Evolutionary conservation across 2,329 filamentous ascomycete genomes (phyloP), one percentile per base, ranked within the genome.

Genomic region (Beauveria varroae): DNA sequence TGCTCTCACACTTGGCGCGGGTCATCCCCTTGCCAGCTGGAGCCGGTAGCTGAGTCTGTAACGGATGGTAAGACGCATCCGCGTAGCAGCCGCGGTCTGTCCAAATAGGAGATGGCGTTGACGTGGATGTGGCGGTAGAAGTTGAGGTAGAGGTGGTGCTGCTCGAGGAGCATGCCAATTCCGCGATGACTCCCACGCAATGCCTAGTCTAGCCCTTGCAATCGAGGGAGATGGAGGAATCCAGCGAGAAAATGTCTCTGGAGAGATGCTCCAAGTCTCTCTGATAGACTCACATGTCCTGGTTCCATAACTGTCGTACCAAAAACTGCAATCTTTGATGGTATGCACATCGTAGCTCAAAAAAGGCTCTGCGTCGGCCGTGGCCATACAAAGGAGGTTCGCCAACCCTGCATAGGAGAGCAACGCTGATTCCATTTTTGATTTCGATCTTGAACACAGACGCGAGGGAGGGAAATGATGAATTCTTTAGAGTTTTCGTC

Each of bases 301-400:
- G 9, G 16, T 52, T 14, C 56, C 56, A 34, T 20, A 22, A 18
- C 52, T 59, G 34, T 59, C 56, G 16, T 59, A 59, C 56, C 47
- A 59, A 20, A 28, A 59, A 14, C 56, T 59, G 47, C 56, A 59
- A 8, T 30, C 47, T 24, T 59, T 52, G 34, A 59, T 59, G 47
- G 56, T 59, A 26, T 26, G 5, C 0, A 50, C 26, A 22, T 57
- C 55, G 20, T 57, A 57, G 55, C 55, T 57, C 12, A 57, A 10
- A 4, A 18, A 37, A 4, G 55, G 55, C 44, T 57, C 55, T 7
- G 2, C 18, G 44, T 50, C 22, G 20, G 55, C 55, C 34, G 14
- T 30, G 46, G 28, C 44, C 30, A 57, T 3, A n/a, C 28, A n/a
- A 20, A 50, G 0, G 12, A 50, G 12, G 55, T 12, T 49, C 20